A percentile compares a stretch with the other conserved stretches of the same genome.
Conservation (phyloP, 2,329 filamentous ascomycete species). For the Aspergillus melleus region DNA sequence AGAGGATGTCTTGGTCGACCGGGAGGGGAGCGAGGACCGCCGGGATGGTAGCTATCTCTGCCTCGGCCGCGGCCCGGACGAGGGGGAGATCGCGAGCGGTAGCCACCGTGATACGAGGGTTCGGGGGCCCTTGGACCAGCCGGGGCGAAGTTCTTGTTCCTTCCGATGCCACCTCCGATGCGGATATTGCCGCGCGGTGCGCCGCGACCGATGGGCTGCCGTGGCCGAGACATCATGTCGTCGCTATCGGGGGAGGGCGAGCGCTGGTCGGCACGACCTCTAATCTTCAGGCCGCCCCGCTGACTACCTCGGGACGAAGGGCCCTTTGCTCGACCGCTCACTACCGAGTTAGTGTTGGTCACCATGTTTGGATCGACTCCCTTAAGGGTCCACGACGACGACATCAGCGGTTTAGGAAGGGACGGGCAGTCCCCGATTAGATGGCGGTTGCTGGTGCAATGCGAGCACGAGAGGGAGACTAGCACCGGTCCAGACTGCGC, state of each 20-base stretch:
- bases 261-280: conserved; percentile 34
- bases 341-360: conserved; percentile 38
- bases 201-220: conserved; percentile 26
- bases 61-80: conserved; percentile 21
- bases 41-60: conserved; percentile 22
- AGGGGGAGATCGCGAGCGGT: conserved; percentile 35
- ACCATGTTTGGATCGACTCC: conserved; percentile 38
- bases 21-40: conserved; percentile 21
- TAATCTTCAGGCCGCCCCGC: conserved; percentile 34
- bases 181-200: conserved; percentile 36
- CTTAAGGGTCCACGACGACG: conserved; percentile 42
- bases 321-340: conserved; percentile 14
- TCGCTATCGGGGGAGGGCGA: conserved; percentile 36
- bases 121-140: conserved; percentile 15
- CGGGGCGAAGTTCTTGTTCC: conserved; percentile 26
- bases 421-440: conserved; percentile 47
- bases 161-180: conserved; percentile 33
- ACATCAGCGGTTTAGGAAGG: conserved; percentile 25
- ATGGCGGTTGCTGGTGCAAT: conserved; percentile 45
- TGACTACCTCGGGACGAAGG: conserved; percentile 18
- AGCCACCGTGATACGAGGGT: conserved; percentile 25
- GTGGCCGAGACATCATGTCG: conserved; percentile 32
- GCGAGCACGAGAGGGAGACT: conserved; percentile 46
- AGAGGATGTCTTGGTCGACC: conserved; percentile 15
- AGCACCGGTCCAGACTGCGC: conserved; percentile 29